These are phyloP conservation scores for Haematococcus lacustris DNA, from an alignment of 139 green algal species.

Conservation along the genomic window DNA sequence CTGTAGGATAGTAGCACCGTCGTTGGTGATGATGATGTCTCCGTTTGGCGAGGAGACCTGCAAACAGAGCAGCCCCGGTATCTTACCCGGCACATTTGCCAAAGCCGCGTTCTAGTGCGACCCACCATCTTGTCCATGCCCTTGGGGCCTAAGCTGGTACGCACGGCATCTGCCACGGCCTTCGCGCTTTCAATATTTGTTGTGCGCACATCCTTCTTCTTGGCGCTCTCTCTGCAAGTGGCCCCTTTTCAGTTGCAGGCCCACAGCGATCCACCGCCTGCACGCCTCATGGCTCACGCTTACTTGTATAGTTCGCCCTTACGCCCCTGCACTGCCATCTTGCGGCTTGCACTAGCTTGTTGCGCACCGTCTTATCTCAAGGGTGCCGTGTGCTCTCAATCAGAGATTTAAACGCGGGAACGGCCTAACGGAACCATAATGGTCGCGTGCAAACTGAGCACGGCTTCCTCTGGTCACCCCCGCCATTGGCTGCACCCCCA, in stretches of 20 bases:
- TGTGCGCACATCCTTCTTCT: constrained; percentile 87
- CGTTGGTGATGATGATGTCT: constrained; percentile 99
- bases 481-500: too few species aligned
- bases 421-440: background rate
- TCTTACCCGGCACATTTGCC: background rate
- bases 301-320: background rate
- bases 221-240: constrained; percentile 63
- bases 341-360: background rate
- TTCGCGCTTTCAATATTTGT: constrained; percentile 98
- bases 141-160: constrained; percentile 87
- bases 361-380: background rate
- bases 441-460: background rate
- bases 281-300: background rate
- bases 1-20: constrained; percentile 97
- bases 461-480: too few species aligned
- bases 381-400: background rate
- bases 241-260: background rate
- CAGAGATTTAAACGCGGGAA: background rate
- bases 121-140: constrained; percentile 99
- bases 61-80: background rate
- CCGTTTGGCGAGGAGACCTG: constrained; percentile 80
- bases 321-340: background rate
- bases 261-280: background rate
- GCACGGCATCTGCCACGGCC: constrained; percentile 91
- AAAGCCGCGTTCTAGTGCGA: background rate